A percentile compares a stretch with the other conserved stretches of the same genome.
phyloP scores from a whole-genome alignment of 495 filamentous ascomycete species.

The Choiromyces venosus region DNA sequence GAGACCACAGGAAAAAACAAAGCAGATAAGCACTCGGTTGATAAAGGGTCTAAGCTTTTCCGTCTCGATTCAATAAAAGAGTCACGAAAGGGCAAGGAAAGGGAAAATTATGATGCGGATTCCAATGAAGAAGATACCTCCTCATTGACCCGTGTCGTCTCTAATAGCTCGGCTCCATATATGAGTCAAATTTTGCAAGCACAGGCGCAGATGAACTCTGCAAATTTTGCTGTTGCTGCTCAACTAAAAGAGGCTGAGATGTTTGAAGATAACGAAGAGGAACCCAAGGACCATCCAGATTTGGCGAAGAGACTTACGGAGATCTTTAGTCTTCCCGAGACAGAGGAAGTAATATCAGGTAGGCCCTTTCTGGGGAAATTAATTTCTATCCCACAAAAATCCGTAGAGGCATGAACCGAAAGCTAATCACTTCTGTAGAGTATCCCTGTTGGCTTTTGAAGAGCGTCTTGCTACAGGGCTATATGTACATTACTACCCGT shows the following conservation, averaged over 20 bases:
- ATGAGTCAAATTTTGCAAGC: constrained; percentile 81
- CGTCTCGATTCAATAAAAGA: constrained; percentile 30
- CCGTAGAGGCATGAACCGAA: background rate
- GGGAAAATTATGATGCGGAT: constrained; percentile 34
- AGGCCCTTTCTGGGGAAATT: constrained; percentile 15
- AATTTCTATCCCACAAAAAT: background rate
- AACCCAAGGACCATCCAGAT: constrained; percentile 34
- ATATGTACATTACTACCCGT: constrained; percentile 90
- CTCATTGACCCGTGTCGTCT: background rate
- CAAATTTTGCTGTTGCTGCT: constrained; percentile 46
- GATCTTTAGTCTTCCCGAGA: constrained; percentile 77
- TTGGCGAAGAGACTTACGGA: constrained; percentile 71
- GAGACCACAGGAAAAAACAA: constrained; percentile 1
- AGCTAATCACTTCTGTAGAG: constrained; percentile 50
- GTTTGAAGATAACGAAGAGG: constrained; percentile 43
- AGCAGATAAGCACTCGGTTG: background rate
- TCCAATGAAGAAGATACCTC: constrained; percentile 4
- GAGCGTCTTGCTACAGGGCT: constrained; percentile 86
- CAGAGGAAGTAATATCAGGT: constrained; percentile 82
- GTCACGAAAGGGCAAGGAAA: constrained; percentile 22
- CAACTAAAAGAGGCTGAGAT: constrained; percentile 50
- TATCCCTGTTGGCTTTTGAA: constrained; percentile 93
- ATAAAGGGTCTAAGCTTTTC: constrained; percentile 16
- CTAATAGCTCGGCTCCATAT: constrained; percentile 54
- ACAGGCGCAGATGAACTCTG: constrained; percentile 57